Evolutionary conservation across 2,329 filamentous ascomycete genomes (phyloP).

Genomic region (Venturia pyrina): DNA sequence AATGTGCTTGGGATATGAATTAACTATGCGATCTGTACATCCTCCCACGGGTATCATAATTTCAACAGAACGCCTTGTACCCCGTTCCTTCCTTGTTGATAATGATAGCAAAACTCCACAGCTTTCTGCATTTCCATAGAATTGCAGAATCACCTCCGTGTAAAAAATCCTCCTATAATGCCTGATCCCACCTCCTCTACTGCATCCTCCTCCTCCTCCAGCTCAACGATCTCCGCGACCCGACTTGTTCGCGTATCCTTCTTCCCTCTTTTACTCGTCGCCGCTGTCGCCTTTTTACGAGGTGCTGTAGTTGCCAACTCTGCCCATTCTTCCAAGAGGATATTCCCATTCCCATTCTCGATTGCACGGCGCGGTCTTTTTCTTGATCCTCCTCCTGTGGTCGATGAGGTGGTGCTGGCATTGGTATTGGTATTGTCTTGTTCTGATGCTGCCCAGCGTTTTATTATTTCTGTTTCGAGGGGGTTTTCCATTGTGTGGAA

Average conservation of each 20-base stretch:
- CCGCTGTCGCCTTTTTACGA: neutral
- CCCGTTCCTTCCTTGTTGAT: neutral
- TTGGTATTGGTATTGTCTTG: neutral
- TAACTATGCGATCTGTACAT: neutral
- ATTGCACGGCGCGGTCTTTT: constrained; percentile 8
- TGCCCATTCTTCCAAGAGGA: neutral
- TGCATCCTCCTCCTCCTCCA: neutral
- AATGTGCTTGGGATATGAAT: too few species aligned
- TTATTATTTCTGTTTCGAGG: constrained; percentile 36
- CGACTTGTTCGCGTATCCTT: neutral
- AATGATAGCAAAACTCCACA: neutral
- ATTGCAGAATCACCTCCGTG: neutral
- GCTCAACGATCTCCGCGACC: neutral
- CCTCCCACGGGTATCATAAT: constrained; percentile 1
- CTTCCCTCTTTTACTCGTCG: neutral
- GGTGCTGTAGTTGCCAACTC: neutral
- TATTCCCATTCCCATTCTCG: constrained; percentile 1
- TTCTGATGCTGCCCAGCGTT: constrained; percentile 30
- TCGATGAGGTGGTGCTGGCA: neutral
- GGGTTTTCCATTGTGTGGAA: constrained; percentile 45
- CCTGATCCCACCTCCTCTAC: neutral
- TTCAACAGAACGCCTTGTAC: neutral
- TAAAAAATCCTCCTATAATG: neutral
- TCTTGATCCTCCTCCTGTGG: neutral
- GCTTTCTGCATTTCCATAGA: too few species aligned